Base-by-base conservation (phyloP, 176 grass and related monocot species). In the Hsuehochloa calcarea region DNA sequence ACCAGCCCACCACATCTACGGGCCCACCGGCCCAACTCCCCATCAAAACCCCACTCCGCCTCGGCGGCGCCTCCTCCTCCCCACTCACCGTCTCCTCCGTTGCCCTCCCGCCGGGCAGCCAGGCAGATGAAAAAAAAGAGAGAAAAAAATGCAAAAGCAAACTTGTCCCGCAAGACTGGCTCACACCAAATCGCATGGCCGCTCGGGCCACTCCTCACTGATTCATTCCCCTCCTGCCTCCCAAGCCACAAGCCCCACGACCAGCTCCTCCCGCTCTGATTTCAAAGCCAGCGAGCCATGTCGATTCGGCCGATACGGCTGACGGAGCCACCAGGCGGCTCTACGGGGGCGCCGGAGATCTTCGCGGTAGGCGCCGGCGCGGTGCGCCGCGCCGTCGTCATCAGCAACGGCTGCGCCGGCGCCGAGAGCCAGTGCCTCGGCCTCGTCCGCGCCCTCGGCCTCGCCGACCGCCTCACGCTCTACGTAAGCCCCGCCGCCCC, bases 371-470 rank as follows among this genome's bases (percentile, higher is more conserved):
- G 87, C 17, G 69, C 86, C 39, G 69, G 90, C 67, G 75, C 87
- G 79, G 80, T 98, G 72, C 85, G 93, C 61, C 89, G 88, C 54
- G 93, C 93, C 11, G 74, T 99, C 55, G 93, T 99, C 69, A 96
- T 99, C 81, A 91, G 96, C 23, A 98, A 98, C 46, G 96, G 93
- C 26, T 98, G 92, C 70, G 76, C 91, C 35, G 93, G 93, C 46
- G 86, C 96, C 29, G 91, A 96, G 88, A 94, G 65, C 82, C 91
- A 99, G 91, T 90, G 93, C 70, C 27, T 94, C 13, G 91, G 96
- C 12, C 84, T 98, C 83, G 91, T 95, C 74, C 93, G 96, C 55
- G 96, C 93, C 70, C 91, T 98, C 27, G 90, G 96, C 61, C 83
- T 99, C 23, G 80, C 86, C 15, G 90, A 96, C 63, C 80, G 90